Evolutionary conservation across 306 rosid species (phyloP), one percentile per base, ranked within the genome.

Genomic region (Trifolium dubium): DNA sequence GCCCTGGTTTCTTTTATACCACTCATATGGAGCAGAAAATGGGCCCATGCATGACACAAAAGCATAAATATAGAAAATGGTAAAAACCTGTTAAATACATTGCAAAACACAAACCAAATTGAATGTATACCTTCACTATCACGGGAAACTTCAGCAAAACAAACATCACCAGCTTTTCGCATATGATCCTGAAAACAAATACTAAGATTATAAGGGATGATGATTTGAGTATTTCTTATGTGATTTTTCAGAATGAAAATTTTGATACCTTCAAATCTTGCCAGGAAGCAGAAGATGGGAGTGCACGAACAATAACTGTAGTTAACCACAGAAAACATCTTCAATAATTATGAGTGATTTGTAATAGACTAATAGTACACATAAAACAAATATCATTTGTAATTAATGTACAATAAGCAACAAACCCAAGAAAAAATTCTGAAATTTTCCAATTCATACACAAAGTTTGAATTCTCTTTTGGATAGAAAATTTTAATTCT

Each of bases 201-300:
- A 49, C 65, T n/a, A 54, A 58, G 46, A 55, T 55, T 35, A 78
- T 30, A 30, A 32, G 75, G 31, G 23, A n/a, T 13, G 66, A 13
- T 54, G 43, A 59, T 67, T 73, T 10, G 19, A 68, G 34, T 46
- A 64, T 29, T 59, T 5, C 8, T 23, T 23, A 73, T 29, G 64
- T 32, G 8, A 32, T 51, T 71, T 15, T 55, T 13, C 63, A 49
- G 63, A 30, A 46, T 39, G 53, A 80, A 68, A 28, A 62, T 15
- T 68, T 35, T 12, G 71, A 75, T 53, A 95, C 99, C 97, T 95
- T 95, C 86, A 95, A 80, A 85, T 95, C 99, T 80, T 95, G 99
- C 99, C 99, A 95, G 44, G 99, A 95, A 64, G 99, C 99, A 82
- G 99, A 95, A 83, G 98, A 92, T 14, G 99, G 99, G 55, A 95